phyloP scores from a whole-genome alignment of 1,284 basidiomycete species.

The Earliella scabrosa region DNA sequence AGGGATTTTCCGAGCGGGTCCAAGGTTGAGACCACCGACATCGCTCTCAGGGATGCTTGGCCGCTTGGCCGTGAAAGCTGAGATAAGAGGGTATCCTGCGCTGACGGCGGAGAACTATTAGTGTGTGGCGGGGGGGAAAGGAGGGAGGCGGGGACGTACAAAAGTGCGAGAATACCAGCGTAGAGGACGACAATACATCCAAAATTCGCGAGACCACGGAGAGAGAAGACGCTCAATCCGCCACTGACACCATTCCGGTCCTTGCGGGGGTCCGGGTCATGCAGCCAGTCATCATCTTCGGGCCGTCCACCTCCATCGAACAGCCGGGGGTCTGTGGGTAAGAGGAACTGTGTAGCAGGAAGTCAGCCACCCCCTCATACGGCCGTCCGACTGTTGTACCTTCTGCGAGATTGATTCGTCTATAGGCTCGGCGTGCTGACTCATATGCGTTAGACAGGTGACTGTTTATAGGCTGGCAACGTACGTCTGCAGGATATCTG shows the following conservation, averaged over 20 bases:
- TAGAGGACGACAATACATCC: conserved; percentile 74
- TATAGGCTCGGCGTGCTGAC: no score
- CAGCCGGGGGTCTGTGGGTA: not conserved
- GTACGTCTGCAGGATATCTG: no score
- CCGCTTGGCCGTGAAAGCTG: conserved; percentile 55
- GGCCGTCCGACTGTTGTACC: no score
- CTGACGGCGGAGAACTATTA: conserved; percentile 42
- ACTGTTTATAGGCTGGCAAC: no score
- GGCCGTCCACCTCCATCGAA: not conserved
- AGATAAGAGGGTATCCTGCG: conserved; percentile 82
- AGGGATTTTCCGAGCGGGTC: conserved; percentile 65
- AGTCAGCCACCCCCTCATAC: no score
- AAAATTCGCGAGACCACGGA: conserved; percentile 72
- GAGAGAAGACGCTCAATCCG: not conserved
- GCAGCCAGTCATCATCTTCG: not conserved
- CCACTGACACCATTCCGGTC: not conserved
- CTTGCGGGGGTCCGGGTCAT: not conserved
- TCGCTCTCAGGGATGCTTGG: conserved; percentile 38
- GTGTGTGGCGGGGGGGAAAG: not conserved
- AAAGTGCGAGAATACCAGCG: conserved; percentile 65
- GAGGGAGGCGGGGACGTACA: conserved; percentile 50
- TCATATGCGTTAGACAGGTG: no score
- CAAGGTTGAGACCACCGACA: conserved; percentile 77
- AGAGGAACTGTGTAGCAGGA: not conserved
- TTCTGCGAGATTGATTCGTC: no score